Evolutionary conservation across 2,329 filamentous ascomycete species (phyloP).

Genomic region (Ploettnerulaceae sp.): DNA sequence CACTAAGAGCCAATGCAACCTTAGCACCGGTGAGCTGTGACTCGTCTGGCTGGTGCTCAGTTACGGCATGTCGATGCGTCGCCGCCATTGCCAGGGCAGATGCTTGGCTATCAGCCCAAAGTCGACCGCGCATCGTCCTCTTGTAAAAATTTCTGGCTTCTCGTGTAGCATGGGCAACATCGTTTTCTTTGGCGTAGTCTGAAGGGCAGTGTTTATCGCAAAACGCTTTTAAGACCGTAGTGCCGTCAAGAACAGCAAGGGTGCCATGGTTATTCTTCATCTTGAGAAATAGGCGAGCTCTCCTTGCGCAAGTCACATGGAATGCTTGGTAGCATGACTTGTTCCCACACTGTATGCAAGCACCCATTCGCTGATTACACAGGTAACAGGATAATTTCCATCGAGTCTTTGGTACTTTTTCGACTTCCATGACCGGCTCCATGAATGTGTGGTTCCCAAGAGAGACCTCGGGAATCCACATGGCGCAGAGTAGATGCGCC

Average conservation of each 20-base stretch:
- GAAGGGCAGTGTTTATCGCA: slow-evolving; percentile 91
- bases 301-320: slow-evolving; percentile 90
- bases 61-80: slow-evolving; percentile 56
- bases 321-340: slow-evolving; percentile 97
- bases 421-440: slow-evolving; percentile 96
- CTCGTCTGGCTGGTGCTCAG: slow-evolving; percentile 72
- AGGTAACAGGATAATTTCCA: slow-evolving; percentile 97
- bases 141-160: slow-evolving; percentile 88
- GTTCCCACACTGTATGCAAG: slow-evolving; percentile 96
- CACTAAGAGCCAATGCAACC: slow-evolving; percentile 67
- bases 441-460: slow-evolving; percentile 95
- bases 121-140: slow-evolving; percentile 78
- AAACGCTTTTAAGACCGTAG: slow-evolving; percentile 83
- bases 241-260: slow-evolving; percentile 70
- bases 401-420: slow-evolving; percentile 90
- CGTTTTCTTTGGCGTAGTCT: slow-evolving; percentile 83
- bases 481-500: slow-evolving; percentile 92
- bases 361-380: slow-evolving; percentile 95
- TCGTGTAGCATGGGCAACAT: slow-evolving; percentile 72
- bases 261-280: slow-evolving; percentile 92
- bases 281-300: slow-evolving; percentile 81
- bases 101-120: slow-evolving; percentile 88
- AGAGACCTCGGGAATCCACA: slow-evolving; percentile 97
- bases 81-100: slow-evolving; percentile 78
- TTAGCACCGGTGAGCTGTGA: slow-evolving; percentile 80